Base-by-base conservation (phyloP, 2,329 filamentous ascomycete genomes). In the Fusarium albidum region DNA sequence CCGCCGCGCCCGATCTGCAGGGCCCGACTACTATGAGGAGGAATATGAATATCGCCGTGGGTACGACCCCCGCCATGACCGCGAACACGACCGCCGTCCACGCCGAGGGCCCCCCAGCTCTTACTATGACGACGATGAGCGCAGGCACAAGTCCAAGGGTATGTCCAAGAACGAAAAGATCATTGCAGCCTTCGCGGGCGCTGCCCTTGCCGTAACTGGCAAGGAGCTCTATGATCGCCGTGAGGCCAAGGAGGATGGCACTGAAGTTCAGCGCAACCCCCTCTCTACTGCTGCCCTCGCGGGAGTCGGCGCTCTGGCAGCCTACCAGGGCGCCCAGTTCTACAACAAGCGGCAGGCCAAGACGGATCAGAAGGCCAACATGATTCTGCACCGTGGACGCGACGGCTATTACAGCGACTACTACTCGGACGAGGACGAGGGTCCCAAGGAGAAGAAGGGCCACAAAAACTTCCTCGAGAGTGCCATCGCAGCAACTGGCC, bases 151-250 rank as follows among this genome's bases (percentile, higher is more conserved):
- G 77, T 81, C 54, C 73, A 74, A 71, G 61, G 68, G 69, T 57
- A 72, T 87, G 53, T 80, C 80, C 55, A 83, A 86, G 72, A 83
- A 88, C 65, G 81, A 88, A 61, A 87, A 87, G 72, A 85, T 88
- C 58, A 79, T 87, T 39, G 85, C 85, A 17, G 86, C 84, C n/a
- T 79, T 88, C 28, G 82, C 83, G 29, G 86, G 86, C 34, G 86
- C 85, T 45, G 83, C 85, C 27, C 72, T 88, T 17, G 82, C 84
- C n/a, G 82, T 84, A 9, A 85, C 85, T 43, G 83, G 83, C 43
- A 88, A 89, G 72, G 86, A 89, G 68, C 71, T 88, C 5, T 88
- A 81, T 69, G 85, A 89, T 65, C 84, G 85, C 55, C 81, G 76
- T 60, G 82, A 87, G 64, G 83, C 79, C 56, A 81, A 78, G 60